These are phyloP conservation scores for Candida mattraensis DNA, from an alignment of 805 yeast genomes.

Conservation along the genomic window DNA sequence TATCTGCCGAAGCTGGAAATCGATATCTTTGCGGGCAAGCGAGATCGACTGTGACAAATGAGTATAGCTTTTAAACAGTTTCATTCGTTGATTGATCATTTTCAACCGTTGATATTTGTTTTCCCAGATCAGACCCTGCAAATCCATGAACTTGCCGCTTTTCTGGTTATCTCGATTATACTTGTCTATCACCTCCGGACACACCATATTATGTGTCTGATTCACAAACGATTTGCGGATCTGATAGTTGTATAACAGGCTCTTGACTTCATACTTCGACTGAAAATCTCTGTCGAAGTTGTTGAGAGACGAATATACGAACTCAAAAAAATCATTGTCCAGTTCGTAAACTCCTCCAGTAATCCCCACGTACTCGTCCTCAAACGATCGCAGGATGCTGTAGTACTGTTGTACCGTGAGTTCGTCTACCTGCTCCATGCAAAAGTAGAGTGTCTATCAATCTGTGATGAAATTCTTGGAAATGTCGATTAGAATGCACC, in stretches of 20 bases:
- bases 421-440: constrained; percentile 14
- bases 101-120: constrained; percentile 18
- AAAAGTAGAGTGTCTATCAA: too few relatives aligned
- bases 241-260: constrained; percentile 15
- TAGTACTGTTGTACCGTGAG: constrained; percentile 15
- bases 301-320: constrained; percentile 19
- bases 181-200: constrained; percentile 7
- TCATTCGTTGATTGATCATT: constrained; percentile 23
- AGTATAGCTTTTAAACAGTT: constrained; percentile 26
- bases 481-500: too few relatives aligned
- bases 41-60: constrained; percentile 25
- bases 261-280: constrained; percentile 13
- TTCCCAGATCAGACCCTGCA: constrained; percentile 34
- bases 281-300: constrained; percentile 15
- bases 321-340: constrained; percentile 26
- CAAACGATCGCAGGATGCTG: constrained; percentile 10
- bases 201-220: constrained; percentile 9
- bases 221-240: constrained; percentile 11
- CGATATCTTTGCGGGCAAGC: constrained; percentile 20
- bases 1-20: constrained; percentile 24
- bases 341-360: constrained; percentile 21
- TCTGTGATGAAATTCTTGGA: too few relatives aligned
- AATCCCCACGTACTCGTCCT: constrained; percentile 17
- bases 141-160: constrained; percentile 22
- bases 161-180: constrained; percentile 8